Evolutionary conservation across 345 rosid genomes (phyloP), one percentile per base, ranked within the genome.

Genomic region (Gynandropsis gynandra): DNA sequence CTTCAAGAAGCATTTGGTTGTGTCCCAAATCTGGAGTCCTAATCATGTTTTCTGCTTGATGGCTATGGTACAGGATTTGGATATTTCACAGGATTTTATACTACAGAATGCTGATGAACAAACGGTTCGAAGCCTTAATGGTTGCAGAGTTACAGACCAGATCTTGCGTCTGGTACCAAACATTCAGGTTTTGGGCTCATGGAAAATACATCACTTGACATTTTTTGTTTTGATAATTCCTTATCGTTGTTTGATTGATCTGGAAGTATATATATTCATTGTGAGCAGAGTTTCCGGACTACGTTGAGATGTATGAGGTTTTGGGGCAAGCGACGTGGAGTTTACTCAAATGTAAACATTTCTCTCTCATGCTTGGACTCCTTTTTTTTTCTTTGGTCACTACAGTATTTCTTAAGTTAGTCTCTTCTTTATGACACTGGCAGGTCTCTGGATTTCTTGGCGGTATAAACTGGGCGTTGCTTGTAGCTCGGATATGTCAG

Each of bases 371-470:
- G 42, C 62, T 48, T 61, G 42, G 62, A 29, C 16, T 53, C 16
- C 32, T 42, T 13, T 55, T 40, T 9, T 20, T 7, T 48, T 46
- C 39, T 38, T 47, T 15, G 16, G 29, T 24, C 5, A 42, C 40
- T 52, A 45, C 14, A 44, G 57, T 42, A 21, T 55, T 58, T 38
- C 61, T 43, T 15, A 10, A 20, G 14, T 47, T 40, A 37, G 20
- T 15, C 31, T 57, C 7, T 50, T 42, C 19, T 13, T 33, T 32
- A 31, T 31, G 31, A 18, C 35, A 38, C 69, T 18, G 49, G 50
- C 75, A 92, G 98, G 98, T 92, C 73, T 39, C 95, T 24, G 97
- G 98, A 47, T 92, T 92, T 81, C 98, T 92, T 60, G 98, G 98
- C 64, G 98, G 98, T 65, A 80, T 92, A 67, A 92, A 92, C 39